Conservation (phyloP, 257 asterid genomes). For the Forsythia suspensa region DNA sequence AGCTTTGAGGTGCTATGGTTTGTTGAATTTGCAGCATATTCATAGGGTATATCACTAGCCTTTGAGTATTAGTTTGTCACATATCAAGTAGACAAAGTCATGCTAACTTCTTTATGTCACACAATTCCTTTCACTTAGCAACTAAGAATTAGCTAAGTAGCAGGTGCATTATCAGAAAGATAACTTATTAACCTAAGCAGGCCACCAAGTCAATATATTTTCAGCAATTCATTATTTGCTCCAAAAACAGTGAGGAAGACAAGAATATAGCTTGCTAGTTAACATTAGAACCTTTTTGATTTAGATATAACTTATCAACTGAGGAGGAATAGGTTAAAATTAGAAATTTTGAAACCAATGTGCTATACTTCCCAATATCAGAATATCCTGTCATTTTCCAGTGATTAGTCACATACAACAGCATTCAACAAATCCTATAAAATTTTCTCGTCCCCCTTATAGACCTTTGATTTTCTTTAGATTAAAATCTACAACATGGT, state of each 20-base stretch:
- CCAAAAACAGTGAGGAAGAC: not conserved
- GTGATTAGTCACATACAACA: not conserved
- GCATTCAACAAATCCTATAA: not conserved
- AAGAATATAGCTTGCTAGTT: not conserved
- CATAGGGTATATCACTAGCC: not conserved
- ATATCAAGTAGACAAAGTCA: not conserved
- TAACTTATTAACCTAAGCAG: not conserved
- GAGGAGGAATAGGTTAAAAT: not conserved
- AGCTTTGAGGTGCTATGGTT: not conserved
- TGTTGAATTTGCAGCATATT: not conserved
- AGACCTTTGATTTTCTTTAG: not conserved
- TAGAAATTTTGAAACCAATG: not conserved
- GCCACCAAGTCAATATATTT: not conserved
- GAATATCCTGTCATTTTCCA: not conserved
- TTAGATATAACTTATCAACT: not conserved
- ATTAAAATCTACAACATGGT: not conserved
- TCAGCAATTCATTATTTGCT: not conserved
- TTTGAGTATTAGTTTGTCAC: not conserved
- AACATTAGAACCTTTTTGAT: not conserved
- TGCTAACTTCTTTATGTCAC: not conserved
- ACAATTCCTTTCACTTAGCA: not conserved
- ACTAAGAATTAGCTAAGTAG: not conserved
- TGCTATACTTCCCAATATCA: not conserved
- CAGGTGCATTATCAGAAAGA: not conserved
- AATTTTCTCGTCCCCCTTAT: not conserved